phyloP scores from a whole-genome alignment of 371 early-diverging fungal species.

The Mortierella sp. region DNA sequence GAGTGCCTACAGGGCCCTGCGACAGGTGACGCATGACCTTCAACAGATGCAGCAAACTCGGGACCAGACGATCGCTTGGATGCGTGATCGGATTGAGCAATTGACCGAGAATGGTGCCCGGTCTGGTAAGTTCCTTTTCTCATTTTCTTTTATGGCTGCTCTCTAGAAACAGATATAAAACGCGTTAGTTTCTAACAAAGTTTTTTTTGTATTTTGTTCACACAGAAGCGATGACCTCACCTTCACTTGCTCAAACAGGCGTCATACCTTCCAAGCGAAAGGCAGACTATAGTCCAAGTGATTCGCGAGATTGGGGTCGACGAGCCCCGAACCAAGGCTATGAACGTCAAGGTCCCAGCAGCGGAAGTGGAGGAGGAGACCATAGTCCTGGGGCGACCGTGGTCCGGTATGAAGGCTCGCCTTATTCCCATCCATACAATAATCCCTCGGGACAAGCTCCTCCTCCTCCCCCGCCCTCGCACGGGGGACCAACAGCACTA shows the following conservation, averaged over 20 bases:
- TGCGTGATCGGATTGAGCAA: conserved; percentile 47
- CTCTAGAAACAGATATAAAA: background rate
- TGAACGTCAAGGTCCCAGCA: too few relatives aligned
- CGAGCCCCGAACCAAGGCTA: too few relatives aligned
- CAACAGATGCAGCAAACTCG: conserved; percentile 34
- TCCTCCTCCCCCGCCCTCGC: too few relatives aligned
- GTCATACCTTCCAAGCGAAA: conserved; percentile 44
- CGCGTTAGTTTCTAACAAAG: background rate
- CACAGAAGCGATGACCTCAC: conserved; percentile 32
- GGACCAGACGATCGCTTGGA: conserved; percentile 46
- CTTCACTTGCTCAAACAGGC: conserved; percentile 35
- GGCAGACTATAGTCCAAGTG: conserved; percentile 32
- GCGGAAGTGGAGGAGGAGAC: too few relatives aligned
- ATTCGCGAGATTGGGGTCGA: conserved; percentile 35
- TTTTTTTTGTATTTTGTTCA: background rate
- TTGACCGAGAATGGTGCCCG: conserved; percentile 23
- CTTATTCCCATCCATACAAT: too few relatives aligned
- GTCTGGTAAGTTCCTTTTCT: conserved; percentile 17
- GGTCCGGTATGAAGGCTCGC: too few relatives aligned
- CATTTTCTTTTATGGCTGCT: background rate
- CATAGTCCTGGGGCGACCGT: too few relatives aligned
- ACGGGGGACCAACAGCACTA: too few relatives aligned
- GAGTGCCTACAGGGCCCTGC: conserved; percentile 42
- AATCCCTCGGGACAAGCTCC: too few relatives aligned
- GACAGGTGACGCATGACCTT: conserved; percentile 40